Percentiles rank a stretch among this genome's conserved stretches.
phyloP scores from a whole-genome alignment of 139 green algal genomes.

The Chlorella sp. region DNA sequence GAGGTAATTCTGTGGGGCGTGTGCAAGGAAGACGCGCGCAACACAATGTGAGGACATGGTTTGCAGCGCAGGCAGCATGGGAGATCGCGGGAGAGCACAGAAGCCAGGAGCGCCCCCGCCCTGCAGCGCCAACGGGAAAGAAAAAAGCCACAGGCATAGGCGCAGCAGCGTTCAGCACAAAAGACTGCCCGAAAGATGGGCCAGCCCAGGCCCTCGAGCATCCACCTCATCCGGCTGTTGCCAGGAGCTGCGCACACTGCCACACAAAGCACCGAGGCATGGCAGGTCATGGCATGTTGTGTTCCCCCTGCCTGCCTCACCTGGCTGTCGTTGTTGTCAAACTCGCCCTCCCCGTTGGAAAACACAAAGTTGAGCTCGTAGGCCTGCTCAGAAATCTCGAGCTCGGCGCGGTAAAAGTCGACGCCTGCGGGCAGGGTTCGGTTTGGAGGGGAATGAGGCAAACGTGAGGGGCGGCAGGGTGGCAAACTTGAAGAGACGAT shows the following conservation, averaged over 20 bases:
- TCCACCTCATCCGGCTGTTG: background rate
- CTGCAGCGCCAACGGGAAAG: too few relatives aligned
- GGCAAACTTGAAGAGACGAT: too few relatives aligned
- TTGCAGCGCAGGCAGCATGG: background rate
- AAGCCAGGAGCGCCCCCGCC: too few relatives aligned
- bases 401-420: slow-evolving; percentile 60
- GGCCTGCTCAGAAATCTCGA: slow-evolving; percentile 64
- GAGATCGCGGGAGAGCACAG: too few relatives aligned
- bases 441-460: too few relatives aligned
- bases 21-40: too few relatives aligned
- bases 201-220: background rate
- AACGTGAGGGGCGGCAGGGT: too few relatives aligned
- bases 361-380: slow-evolving; percentile 90
- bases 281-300: background rate
- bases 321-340: slow-evolving; percentile 63
- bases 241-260: background rate
- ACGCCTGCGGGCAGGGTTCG: slow-evolving; percentile 32
- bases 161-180: too few relatives aligned
- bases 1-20: slow-evolving; percentile 64
- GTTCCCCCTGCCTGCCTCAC: background rate
- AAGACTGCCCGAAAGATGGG: background rate
- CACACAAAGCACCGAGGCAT: too few relatives aligned
- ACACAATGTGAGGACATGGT: background rate
- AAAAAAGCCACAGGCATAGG: background rate
- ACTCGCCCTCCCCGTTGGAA: slow-evolving; percentile 63